phyloP scores from a whole-genome alignment of 129 eudicot species.

The Saposhnikovia divaricata region DNA sequence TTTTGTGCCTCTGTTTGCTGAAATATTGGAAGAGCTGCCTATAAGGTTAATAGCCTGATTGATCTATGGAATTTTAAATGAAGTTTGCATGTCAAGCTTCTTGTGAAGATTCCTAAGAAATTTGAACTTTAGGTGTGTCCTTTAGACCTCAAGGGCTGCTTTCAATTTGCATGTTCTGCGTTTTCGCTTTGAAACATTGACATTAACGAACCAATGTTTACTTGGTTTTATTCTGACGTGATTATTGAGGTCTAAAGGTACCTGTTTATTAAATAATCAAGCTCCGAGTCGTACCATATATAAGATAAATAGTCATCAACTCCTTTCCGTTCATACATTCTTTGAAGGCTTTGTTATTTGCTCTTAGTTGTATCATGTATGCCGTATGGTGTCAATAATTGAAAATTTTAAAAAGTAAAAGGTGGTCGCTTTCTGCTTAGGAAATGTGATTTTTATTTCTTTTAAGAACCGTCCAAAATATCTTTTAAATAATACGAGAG shows the following conservation, averaged over 20 bases:
- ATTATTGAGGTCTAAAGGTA: not conserved
- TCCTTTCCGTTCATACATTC: not conserved
- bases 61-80: not conserved
- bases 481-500: no score
- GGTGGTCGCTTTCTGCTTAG: not conserved
- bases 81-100: not conserved
- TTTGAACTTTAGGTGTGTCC: constrained; percentile 3
- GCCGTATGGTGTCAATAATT: not conserved
- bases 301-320: not conserved
- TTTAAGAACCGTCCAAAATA: no score
- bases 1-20: constrained; percentile 18
- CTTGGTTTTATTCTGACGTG: not conserved
- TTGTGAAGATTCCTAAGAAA: not conserved
- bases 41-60: not conserved
- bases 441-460: not conserved
- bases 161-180: not conserved
- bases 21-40: not conserved
- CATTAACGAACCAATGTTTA: not conserved
- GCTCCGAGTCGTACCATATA: not conserved
- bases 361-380: not conserved
- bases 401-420: not conserved
- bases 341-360: not conserved
- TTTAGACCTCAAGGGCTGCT: not conserved
- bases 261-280: not conserved
- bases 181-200: not conserved